A percentile compares a stretch with the other conserved stretches of the same genome.
phyloP scores from a whole-genome alignment of 2,329 filamentous ascomycete genomes.

The Sporothrix mexicana region DNA sequence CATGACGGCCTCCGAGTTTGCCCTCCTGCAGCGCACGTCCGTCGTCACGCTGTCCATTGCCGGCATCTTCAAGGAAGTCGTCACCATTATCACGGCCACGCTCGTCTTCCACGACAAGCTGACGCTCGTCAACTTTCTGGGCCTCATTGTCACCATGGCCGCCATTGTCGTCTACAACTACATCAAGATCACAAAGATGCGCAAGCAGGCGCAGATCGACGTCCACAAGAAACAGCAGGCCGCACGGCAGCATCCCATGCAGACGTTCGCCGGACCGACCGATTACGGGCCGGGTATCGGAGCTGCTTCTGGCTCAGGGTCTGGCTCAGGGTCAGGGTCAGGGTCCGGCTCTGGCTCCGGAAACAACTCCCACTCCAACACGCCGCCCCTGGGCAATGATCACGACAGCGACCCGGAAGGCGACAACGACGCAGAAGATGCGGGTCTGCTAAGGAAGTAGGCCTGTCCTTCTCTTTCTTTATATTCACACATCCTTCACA shows the following conservation, averaged over 20 bases:
- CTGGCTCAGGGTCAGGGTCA: background rate
- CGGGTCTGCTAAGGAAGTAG: conserved; percentile 51
- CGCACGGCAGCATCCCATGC: conserved; percentile 16
- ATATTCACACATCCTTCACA: too few species aligned
- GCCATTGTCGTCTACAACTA: conserved; percentile 93
- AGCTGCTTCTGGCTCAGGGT: background rate
- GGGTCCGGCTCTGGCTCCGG: background rate
- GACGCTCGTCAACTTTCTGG: conserved; percentile 84
- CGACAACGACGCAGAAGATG: conserved; percentile 54
- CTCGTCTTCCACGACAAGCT: conserved; percentile 87
- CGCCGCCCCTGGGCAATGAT: conserved; percentile 21
- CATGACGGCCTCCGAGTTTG: conserved; percentile 97
- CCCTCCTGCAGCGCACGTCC: conserved; percentile 89
- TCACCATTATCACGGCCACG: conserved; percentile 89
- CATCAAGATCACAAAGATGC: conserved; percentile 91
- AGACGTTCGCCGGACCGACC: conserved; percentile 8
- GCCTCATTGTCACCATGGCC: conserved; percentile 83
- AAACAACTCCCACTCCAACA: conserved; percentile 3
- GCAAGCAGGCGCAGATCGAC: conserved; percentile 68
- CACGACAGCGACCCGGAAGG: conserved; percentile 37
- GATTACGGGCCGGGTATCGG: conserved; percentile 5
- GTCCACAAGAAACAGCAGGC: conserved; percentile 51
- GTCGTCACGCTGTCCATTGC: conserved; percentile 96
- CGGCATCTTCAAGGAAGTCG: conserved; percentile 98
- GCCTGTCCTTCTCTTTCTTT: background rate